Base-by-base conservation (phyloP, 768 basidiomycete species). In the Boletus vinaceobasis region DNA sequence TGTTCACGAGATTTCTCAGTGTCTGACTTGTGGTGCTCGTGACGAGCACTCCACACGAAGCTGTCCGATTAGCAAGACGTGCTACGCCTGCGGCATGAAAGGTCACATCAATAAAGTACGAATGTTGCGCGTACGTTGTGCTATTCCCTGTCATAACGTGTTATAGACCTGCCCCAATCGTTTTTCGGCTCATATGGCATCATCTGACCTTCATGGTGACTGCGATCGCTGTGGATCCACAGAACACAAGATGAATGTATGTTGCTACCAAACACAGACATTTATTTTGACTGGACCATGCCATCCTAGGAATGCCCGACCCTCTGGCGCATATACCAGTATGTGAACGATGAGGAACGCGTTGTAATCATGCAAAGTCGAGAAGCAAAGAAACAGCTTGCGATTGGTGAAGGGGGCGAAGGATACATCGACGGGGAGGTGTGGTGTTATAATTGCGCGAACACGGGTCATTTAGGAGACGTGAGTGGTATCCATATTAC, bases 371-470 rank as follows among this genome's bases (percentile, higher is more conserved):
- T 86, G 3, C 63, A 66, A 17, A 61, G 56, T 19, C 82, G 88
- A 31, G 76, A 79, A 55, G 66, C 73, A 27, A 87, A 79, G 65
- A 78, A 74, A 40, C 65, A 72, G 4, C 64, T 84, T 7, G 63
- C 65, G 13, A 69, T 89, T 7, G 88, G 89, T 11, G 65, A 85
- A 52, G 89, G 90, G 14, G 87, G 89, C 10, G 90, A 91, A 67
- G 88, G 85, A 7, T 90, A 87, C 68, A 84, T 92, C 50, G 86
- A 80, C 5, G 68, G 71, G 33, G 88, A 89, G 63, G 76, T 82
- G 60, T 92, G 87, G 87, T 93, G 90, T 67, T 89, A 90, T 65
- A 88, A 88, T 60, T 93, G 90, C 59, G 90, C 87, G 39, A 73
- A 73, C 29, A 69, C 69, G 48, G 90, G 88, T 4, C 90, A 93